These are phyloP conservation scores for Suhomyces sp. DNA, from an alignment of 805 yeast genomes.

Conservation along the genomic window DNA sequence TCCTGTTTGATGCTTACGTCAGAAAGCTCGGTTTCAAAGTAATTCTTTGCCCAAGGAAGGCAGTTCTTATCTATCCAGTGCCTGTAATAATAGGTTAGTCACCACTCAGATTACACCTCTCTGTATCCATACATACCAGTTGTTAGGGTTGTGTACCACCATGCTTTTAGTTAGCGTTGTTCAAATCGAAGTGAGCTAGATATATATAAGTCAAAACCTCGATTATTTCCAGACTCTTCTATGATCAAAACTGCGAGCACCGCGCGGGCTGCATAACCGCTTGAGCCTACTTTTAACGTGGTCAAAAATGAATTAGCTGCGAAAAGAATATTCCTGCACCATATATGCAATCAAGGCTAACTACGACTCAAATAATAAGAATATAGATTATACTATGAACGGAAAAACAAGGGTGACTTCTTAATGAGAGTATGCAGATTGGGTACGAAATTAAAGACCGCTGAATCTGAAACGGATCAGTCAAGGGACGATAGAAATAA, in stretches of 20 bases:
- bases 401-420: background rate
- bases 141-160: slow-evolving; percentile 72
- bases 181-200: background rate
- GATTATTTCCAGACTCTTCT: slow-evolving; percentile 1
- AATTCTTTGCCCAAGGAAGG: slow-evolving; percentile 58
- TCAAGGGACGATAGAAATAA: background rate
- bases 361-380: background rate
- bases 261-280: slow-evolving; percentile 1
- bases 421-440: slow-evolving; percentile 1
- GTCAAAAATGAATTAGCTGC: background rate
- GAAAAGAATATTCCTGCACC: background rate
- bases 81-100: slow-evolving; percentile 31
- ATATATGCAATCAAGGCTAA: background rate
- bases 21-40: slow-evolving; percentile 42
- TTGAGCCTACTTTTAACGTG: background rate
- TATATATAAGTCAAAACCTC: background rate
- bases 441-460: background rate
- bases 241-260: background rate
- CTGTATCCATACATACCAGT: slow-evolving; percentile 47
- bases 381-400: background rate
- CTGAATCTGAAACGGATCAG: background rate
- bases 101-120: background rate
- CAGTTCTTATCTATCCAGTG: slow-evolving; percentile 74
- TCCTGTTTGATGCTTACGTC: slow-evolving; percentile 27
- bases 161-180: slow-evolving; percentile 22